Evolutionary conservation across 2,329 filamentous ascomycete species (phyloP).

Genomic region (Pseudogymnoascus sp.): DNA sequence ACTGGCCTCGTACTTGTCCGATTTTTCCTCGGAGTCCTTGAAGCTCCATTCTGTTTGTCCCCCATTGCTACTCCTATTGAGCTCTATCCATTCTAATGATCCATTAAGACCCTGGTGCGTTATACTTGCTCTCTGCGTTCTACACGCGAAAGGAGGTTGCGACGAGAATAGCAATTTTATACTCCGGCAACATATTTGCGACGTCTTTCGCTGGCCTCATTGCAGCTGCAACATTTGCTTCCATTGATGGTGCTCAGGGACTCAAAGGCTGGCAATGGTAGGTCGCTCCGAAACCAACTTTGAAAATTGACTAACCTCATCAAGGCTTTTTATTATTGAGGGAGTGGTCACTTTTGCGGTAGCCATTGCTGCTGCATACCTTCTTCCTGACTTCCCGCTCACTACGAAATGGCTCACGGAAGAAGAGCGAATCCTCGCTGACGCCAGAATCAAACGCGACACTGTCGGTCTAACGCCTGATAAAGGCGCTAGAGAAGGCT

Average conservation of each 20-base stretch:
- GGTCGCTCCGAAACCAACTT: background rate
- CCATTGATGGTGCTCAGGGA: conserved; percentile 30
- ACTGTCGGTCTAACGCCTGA: conserved; percentile 37
- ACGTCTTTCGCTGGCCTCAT: conserved; percentile 36
- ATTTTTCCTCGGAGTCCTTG: conserved; percentile 32
- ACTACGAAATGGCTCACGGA: conserved; percentile 32
- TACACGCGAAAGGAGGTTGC: conserved; percentile 34
- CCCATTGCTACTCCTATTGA: background rate
- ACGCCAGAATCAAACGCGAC: conserved; percentile 37
- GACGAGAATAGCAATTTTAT: conserved; percentile 31
- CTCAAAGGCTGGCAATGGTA: conserved; percentile 35
- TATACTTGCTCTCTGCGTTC: conserved; percentile 31
- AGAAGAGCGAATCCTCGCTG: conserved; percentile 36
- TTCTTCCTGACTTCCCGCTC: conserved; percentile 33
- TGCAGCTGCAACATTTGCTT: conserved; percentile 27
- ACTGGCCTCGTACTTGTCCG: conserved; percentile 32
- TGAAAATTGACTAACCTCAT: background rate
- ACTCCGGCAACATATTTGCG: conserved; percentile 34
- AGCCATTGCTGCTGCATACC: conserved; percentile 29
- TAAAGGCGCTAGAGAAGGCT: conserved; percentile 35
- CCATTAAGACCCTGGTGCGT: conserved; percentile 16
- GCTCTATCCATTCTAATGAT: background rate
- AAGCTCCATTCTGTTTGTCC: conserved; percentile 24
- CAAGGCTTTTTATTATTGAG: conserved; percentile 34
- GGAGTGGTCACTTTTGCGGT: conserved; percentile 30